phyloP scores from a whole-genome alignment of 1,284 basidiomycete genomes.

The Ceratobasidium sp. region DNA sequence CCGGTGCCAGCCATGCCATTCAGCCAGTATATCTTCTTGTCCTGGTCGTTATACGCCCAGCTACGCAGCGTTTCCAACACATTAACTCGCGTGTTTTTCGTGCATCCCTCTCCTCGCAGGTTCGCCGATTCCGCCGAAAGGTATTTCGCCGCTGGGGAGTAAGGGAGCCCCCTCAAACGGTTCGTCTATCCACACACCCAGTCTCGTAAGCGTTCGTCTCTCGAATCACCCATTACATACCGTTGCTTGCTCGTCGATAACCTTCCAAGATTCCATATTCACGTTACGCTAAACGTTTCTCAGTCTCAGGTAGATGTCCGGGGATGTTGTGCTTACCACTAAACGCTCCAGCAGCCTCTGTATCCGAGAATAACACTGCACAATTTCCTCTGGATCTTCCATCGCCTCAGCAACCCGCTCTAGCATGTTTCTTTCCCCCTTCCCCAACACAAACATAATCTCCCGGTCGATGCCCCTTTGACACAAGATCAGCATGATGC shows the following conservation, averaged over 20 bases:
- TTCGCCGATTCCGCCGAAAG: not conserved
- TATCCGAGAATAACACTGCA: constrained; percentile 1
- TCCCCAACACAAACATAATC: not conserved
- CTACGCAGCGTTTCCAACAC: too few relatives aligned
- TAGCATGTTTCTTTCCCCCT: not conserved
- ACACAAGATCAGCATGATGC: not conserved
- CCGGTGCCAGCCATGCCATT: too few relatives aligned
- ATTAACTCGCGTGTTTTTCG: too few relatives aligned
- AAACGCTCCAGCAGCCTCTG: not conserved
- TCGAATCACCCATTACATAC: not conserved
- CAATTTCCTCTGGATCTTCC: not conserved
- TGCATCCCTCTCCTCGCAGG: too few relatives aligned
- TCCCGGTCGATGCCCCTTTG: not conserved
- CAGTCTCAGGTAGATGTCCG: not conserved
- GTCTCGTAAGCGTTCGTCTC: not conserved
- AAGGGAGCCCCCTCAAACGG: not conserved
- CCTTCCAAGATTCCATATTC: not conserved
- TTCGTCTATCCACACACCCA: not conserved
- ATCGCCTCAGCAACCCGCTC: not conserved
- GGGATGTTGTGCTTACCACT: not conserved
- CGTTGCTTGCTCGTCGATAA: not conserved
- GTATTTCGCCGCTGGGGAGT: constrained; percentile 1
- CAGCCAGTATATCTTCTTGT: too few relatives aligned
- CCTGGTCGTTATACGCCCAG: too few relatives aligned
- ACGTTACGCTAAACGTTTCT: not conserved